Conservation (phyloP, 1,284 basidiomycete species). For the Inonotus hispidus region DNA sequence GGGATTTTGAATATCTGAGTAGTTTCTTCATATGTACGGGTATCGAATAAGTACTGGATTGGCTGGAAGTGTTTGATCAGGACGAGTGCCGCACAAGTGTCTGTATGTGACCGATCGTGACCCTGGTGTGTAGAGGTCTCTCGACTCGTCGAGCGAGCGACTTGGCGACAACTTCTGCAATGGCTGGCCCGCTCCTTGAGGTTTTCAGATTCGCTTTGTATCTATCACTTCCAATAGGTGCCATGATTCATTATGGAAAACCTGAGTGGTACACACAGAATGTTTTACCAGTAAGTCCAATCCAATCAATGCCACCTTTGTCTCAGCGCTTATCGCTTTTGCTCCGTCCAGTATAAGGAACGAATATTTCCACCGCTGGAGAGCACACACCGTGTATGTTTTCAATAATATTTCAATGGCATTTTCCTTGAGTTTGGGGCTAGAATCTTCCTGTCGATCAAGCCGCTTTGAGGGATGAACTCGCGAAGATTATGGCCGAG, state of each 20-base stretch:
- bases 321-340: slow-evolving; percentile 4
- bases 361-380: slow-evolving; percentile 62
- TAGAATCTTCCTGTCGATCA: slow-evolving; percentile 63
- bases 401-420: slow-evolving; percentile 6
- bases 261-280: slow-evolving; percentile 81
- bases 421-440: neutral
- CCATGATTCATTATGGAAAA: slow-evolving; percentile 86
- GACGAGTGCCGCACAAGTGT: neutral
- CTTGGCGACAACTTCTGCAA: slow-evolving; percentile 26
- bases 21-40: slow-evolving; percentile 11
- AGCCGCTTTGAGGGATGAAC: slow-evolving; percentile 55
- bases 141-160: neutral
- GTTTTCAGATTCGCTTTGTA: slow-evolving; percentile 88
- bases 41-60: no score
- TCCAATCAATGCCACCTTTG: neutral
- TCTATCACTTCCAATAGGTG: slow-evolving; percentile 80
- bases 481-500: slow-evolving; percentile 64
- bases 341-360: slow-evolving; percentile 60
- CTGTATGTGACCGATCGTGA: neutral
- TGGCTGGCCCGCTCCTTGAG: slow-evolving; percentile 82
- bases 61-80: neutral
- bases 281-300: slow-evolving; percentile 70
- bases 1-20: slow-evolving; percentile 3
- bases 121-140: no score
- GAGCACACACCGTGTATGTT: slow-evolving; percentile 45